phyloP scores from a whole-genome alignment of 1,284 basidiomycete genomes.

The Puccinia triticina region DNA sequence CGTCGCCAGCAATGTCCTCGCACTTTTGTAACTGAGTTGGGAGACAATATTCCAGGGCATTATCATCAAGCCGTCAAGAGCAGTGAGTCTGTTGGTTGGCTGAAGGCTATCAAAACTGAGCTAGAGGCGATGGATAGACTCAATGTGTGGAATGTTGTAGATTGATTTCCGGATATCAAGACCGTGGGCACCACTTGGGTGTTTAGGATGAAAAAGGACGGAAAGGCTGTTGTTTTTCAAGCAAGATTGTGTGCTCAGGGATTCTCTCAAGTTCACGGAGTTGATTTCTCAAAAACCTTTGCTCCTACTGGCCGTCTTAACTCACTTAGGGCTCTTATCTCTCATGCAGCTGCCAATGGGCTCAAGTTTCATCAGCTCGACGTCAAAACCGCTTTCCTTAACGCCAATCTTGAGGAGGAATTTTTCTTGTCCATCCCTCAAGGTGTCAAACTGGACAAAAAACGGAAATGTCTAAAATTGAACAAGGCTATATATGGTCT shows the following conservation, averaged over 20 bases:
- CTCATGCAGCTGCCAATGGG: not conserved
- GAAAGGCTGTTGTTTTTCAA: not conserved
- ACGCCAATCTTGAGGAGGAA: not conserved
- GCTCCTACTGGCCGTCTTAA: not conserved
- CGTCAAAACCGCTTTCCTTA: not conserved
- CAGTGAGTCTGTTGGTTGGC: not conserved
- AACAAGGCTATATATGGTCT: too few species aligned
- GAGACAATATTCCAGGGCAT: not conserved
- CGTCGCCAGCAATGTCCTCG: too few species aligned
- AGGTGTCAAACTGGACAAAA: not conserved
- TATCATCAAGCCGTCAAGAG: not conserved
- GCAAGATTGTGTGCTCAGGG: not conserved
- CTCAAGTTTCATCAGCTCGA: not conserved
- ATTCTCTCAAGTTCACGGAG: not conserved
- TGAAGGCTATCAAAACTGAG: not conserved
- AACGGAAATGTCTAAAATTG: too few species aligned
- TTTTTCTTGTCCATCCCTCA: not conserved
- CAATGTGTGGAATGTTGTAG: not conserved
- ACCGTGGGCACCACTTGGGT: not conserved
- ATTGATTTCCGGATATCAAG: not conserved
- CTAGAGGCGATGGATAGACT: not conserved
- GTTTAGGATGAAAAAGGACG: not conserved
- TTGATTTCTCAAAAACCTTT: not conserved
- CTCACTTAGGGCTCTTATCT: not conserved
- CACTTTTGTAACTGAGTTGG: not conserved